phyloP scores from a whole-genome alignment of 371 early-diverging fungal species.

The Chytridiales sp. region DNA sequence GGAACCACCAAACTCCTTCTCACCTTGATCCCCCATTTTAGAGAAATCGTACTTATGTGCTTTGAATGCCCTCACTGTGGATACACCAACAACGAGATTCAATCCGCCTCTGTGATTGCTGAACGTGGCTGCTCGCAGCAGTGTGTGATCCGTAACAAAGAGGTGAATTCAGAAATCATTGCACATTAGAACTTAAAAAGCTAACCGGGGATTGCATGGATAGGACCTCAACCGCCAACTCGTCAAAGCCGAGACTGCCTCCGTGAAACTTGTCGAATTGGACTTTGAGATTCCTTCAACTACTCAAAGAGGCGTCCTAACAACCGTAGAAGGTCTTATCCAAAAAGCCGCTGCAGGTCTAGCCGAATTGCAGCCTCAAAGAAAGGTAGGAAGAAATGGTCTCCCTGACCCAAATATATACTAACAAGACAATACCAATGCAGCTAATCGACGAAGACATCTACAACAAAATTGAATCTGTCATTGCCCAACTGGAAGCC shows the following conservation, averaged over 20 bases:
- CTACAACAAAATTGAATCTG: slow-evolving; percentile 71
- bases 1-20: slow-evolving; percentile 83
- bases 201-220: background rate
- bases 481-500: slow-evolving; percentile 64
- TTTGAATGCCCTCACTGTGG: slow-evolving; percentile 95
- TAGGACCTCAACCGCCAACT: slow-evolving; percentile 87
- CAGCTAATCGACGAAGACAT: slow-evolving; percentile 58
- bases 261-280: slow-evolving; percentile 75
- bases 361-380: slow-evolving; percentile 69
- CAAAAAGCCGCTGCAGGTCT: slow-evolving; percentile 80
- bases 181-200: background rate
- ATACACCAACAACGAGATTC: slow-evolving; percentile 85
- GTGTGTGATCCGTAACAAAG: slow-evolving; percentile 59
- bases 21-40: slow-evolving; percentile 91
- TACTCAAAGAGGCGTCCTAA: slow-evolving; percentile 72
- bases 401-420: slow-evolving; percentile 4
- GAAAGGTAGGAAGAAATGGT: slow-evolving; percentile 52
- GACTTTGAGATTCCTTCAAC: slow-evolving; percentile 89
- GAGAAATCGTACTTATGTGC: slow-evolving; percentile 88
- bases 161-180: slow-evolving; percentile 4
- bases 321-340: slow-evolving; percentile 88
- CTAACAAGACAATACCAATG: background rate
- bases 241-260: slow-evolving; percentile 83
- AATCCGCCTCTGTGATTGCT: slow-evolving; percentile 77
- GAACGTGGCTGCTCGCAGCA: slow-evolving; percentile 76